Evolutionary conservation across 345 rosid species (phyloP).

Genomic region (Cardiospermum halicacabum): DNA sequence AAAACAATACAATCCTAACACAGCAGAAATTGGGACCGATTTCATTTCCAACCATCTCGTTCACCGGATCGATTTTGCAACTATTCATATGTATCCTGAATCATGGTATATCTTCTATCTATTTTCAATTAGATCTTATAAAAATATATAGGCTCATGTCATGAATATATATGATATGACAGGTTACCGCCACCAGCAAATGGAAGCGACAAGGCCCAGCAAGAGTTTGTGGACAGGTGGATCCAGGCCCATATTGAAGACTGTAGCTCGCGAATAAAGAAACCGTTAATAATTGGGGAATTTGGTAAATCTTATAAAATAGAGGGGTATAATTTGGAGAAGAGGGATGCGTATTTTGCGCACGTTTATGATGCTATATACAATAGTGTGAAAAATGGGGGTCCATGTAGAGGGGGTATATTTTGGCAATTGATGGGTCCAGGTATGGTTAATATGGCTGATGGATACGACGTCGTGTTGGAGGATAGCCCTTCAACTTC

Average conservation of each 20-base stretch:
- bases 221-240: constrained; percentile 49
- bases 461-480: constrained; percentile 62
- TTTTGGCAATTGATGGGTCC: constrained; percentile 63
- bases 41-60: constrained; percentile 60
- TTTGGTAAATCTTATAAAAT: constrained; percentile 54
- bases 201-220: constrained; percentile 33
- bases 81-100: constrained; percentile 73
- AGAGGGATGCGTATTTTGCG: constrained; percentile 46
- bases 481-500: constrained; percentile 58
- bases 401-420: constrained; percentile 55
- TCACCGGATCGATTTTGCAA: constrained; percentile 57
- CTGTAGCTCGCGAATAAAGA: constrained; percentile 33
- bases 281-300: constrained; percentile 59
- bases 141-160: neutral
- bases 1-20: constrained; percentile 42
- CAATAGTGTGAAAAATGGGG: constrained; percentile 35
- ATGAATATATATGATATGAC: constrained; percentile 11
- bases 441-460: constrained; percentile 40
- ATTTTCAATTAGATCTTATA: too few species aligned
- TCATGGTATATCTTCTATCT: constrained; percentile 59
- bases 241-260: constrained; percentile 46
- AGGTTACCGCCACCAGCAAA: constrained; percentile 39
- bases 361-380: constrained; percentile 41
- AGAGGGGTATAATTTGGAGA: constrained; percentile 37
- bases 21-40: constrained; percentile 44